Conservation (phyloP, 2,329 filamentous ascomycete species). For the Cytospora paraplurivora region DNA sequence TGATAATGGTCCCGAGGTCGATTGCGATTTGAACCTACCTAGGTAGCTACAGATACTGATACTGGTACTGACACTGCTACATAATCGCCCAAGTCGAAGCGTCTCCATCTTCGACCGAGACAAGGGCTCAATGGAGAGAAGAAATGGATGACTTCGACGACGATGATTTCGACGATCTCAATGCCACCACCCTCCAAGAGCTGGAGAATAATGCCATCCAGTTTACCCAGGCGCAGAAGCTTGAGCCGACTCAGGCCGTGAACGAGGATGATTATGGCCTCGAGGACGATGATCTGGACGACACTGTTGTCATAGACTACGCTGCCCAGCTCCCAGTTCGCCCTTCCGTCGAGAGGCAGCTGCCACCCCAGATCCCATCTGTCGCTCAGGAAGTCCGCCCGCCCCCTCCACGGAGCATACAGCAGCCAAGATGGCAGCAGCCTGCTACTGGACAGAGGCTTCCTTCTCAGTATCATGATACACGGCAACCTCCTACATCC, state of each 20-base stretch:
- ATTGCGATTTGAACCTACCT: background rate
- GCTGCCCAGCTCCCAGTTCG: slow-evolving; percentile 43
- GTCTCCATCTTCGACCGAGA: background rate
- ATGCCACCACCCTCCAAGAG: slow-evolving; percentile 59
- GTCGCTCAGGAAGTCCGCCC: slow-evolving; percentile 16
- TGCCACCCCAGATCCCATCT: slow-evolving; percentile 39
- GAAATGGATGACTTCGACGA: slow-evolving; percentile 63
- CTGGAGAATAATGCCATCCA: slow-evolving; percentile 66
- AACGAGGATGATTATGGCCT: slow-evolving; percentile 44
- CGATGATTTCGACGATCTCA: slow-evolving; percentile 64
- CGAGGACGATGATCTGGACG: slow-evolving; percentile 61
- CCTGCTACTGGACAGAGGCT: slow-evolving; percentile 23
- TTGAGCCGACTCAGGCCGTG: slow-evolving; percentile 35
- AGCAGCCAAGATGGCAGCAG: slow-evolving; percentile 28
- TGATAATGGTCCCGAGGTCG: background rate
- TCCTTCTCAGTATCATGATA: slow-evolving; percentile 13
- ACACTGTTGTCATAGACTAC: slow-evolving; percentile 57
- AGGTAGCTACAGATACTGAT: no score
- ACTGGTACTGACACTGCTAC: background rate
- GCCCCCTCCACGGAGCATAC: slow-evolving; percentile 11
- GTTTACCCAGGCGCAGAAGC: slow-evolving; percentile 54
- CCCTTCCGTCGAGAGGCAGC: slow-evolving; percentile 41
- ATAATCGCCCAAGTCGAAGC: background rate
- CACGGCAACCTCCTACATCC: slow-evolving; percentile 22
- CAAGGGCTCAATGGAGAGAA: slow-evolving; percentile 31